Evolutionary conservation across 805 yeast genomes (phyloP).

Genomic region (Metschnikowia corniflorae): DNA sequence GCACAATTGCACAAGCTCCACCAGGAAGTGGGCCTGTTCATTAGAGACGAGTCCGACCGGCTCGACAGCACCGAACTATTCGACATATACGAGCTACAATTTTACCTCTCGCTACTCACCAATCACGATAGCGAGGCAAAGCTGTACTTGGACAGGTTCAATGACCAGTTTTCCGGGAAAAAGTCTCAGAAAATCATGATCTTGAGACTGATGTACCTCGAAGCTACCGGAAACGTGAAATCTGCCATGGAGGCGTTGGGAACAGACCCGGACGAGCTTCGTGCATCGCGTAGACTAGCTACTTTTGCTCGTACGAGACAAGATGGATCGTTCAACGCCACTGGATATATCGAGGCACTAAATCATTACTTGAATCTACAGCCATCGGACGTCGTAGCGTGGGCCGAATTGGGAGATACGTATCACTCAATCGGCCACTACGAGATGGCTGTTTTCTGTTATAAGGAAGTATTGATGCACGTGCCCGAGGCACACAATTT

Average conservation of each 20-base stretch:
- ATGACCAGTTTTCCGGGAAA: slow-evolving; percentile 62
- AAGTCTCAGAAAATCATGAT: slow-evolving; percentile 54
- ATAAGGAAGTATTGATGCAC: slow-evolving; percentile 65
- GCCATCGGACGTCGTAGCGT: slow-evolving; percentile 73
- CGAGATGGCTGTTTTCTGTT: slow-evolving; percentile 62
- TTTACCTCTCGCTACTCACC: slow-evolving; percentile 58
- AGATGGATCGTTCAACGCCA: slow-evolving; percentile 19
- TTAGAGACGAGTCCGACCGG: slow-evolving; percentile 27
- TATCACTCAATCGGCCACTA: slow-evolving; percentile 60
- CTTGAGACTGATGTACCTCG: slow-evolving; percentile 53
- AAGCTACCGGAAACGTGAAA: slow-evolving; percentile 44
- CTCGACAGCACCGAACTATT: slow-evolving; percentile 47
- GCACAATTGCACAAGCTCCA: slow-evolving; percentile 37
- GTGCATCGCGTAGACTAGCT: slow-evolving; percentile 35
- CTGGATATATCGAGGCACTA: slow-evolving; percentile 52
- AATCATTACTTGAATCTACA: slow-evolving; percentile 52
- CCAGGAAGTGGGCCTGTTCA: slow-evolving; percentile 36
- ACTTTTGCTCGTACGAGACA: slow-evolving; percentile 26
- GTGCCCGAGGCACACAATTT: slow-evolving; percentile 69
- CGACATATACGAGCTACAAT: slow-evolving; percentile 66
- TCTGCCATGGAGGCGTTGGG: slow-evolving; percentile 29
- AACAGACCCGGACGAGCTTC: slow-evolving; percentile 32
- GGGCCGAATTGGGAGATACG: slow-evolving; percentile 73
- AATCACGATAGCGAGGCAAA: slow-evolving; percentile 71
- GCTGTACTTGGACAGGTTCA: slow-evolving; percentile 54